Evolutionary conservation across 2,329 filamentous ascomycete genomes (phyloP).

Genomic region (Aspergillus sp.): DNA sequence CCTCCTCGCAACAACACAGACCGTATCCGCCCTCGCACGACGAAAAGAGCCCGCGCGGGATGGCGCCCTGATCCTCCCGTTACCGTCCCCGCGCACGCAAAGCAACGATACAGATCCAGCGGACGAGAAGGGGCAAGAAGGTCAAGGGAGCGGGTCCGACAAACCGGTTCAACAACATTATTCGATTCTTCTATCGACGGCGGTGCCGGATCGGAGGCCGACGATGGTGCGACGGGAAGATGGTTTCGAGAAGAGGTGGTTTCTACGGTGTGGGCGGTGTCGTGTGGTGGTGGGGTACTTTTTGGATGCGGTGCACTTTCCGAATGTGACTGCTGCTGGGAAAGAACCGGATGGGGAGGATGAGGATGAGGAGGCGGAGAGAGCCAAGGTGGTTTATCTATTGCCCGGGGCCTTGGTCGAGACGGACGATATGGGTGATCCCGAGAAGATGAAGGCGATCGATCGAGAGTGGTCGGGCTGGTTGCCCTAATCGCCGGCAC

Average conservation of each 20-base stretch:
- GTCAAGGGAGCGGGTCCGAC: conserved; percentile 4
- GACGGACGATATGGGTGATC: conserved; percentile 55
- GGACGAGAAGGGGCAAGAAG: conserved; percentile 6
- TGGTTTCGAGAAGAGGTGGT: conserved; percentile 66
- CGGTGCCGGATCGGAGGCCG: conserved; percentile 48
- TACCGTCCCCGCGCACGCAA: conserved; percentile 35
- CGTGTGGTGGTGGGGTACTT: conserved; percentile 62
- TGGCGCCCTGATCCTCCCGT: conserved; percentile 57
- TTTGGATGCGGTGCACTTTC: conserved; percentile 54
- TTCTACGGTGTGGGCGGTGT: conserved; percentile 62
- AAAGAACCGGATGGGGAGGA: conserved; percentile 16
- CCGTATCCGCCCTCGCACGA: conserved; percentile 53
- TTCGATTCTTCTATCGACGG: conserved; percentile 54
- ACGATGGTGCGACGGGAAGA: conserved; percentile 57
- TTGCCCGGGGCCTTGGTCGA: conserved; percentile 59
- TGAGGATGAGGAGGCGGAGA: conserved; percentile 25
- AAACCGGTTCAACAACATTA: conserved; percentile 28
- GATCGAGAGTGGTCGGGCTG: conserved; percentile 38
- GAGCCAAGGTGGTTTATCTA: conserved; percentile 56
- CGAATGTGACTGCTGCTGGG: conserved; percentile 5
- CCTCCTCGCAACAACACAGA: conserved; percentile 59
- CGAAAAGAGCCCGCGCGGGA: conserved; percentile 54
- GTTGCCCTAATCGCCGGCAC: conserved; percentile 13
- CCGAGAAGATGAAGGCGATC: conserved; percentile 29
- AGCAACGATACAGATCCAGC: not conserved